These are phyloP conservation scores for Candida neerlandica DNA, from an alignment of 1,139 yeast species.

Conservation along the genomic window DNA sequence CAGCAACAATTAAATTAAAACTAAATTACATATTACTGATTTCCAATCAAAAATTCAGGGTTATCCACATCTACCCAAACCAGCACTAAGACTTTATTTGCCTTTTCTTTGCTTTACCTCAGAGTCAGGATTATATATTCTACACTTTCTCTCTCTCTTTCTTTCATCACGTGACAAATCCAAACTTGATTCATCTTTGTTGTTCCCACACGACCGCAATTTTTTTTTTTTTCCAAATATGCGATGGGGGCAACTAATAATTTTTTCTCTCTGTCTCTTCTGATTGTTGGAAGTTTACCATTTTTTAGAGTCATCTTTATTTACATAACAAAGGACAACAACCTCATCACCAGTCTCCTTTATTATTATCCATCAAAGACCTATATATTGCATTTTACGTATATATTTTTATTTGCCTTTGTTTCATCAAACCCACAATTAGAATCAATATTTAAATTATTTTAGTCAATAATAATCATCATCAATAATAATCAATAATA, in stretches of 20 bases:
- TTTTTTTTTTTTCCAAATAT: conserved; percentile 1
- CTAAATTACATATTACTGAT: no score
- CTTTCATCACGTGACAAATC: background rate
- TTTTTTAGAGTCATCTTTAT: conserved; percentile 6
- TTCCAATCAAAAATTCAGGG: no score
- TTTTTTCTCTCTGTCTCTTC: background rate
- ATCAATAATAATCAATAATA: no score
- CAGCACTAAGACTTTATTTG: no score
- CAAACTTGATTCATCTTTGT: no score
- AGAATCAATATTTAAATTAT: background rate
- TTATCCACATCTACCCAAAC: no score
- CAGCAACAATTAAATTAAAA: no score
- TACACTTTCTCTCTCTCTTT: no score
- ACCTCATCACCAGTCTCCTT: background rate
- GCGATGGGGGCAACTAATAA: background rate
- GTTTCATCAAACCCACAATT: background rate
- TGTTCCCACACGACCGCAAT: background rate
- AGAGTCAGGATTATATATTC: no score
- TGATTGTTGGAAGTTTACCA: no score
- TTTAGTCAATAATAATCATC: no score
- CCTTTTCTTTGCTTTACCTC: no score
- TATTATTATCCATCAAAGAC: background rate
- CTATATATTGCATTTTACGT: background rate
- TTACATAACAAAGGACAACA: conserved; percentile 3
- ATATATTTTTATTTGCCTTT: background rate